Evolutionary conservation across 2,329 filamentous ascomycete species (phyloP).

Genomic region (Sclerotiophoma versabilis): DNA sequence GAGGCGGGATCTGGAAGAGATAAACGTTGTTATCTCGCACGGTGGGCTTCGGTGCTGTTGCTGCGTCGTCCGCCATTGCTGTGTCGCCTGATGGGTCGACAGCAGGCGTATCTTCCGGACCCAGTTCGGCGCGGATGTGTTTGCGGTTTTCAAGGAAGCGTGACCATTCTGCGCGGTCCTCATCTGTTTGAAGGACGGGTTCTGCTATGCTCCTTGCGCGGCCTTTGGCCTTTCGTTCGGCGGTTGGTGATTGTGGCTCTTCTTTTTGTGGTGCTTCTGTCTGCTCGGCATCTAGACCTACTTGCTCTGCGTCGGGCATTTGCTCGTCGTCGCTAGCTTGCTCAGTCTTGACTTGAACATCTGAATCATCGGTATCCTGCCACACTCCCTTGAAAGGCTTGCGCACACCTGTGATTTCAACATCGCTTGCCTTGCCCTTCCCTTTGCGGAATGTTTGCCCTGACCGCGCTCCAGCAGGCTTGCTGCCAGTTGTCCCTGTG

Average conservation of each 20-base stretch:
- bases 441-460: conserved; percentile 38
- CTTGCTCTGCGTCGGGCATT: conserved; percentile 39
- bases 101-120: conserved; percentile 38
- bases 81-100: conserved; percentile 53
- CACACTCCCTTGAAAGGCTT: conserved; percentile 55
- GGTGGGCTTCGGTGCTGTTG: conserved; percentile 28
- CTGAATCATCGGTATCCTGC: conserved; percentile 50
- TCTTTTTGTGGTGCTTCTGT: conserved; percentile 30
- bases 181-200: conserved; percentile 59
- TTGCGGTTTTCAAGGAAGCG: conserved; percentile 56
- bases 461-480: conserved; percentile 22
- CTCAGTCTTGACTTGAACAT: conserved; percentile 61
- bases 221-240: conserved; percentile 37
- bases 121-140: conserved; percentile 58
- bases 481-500: conserved; percentile 41
- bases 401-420: conserved; percentile 53
- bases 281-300: conserved; percentile 26
- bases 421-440: conserved; percentile 53
- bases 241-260: conserved; percentile 43
- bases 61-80: conserved; percentile 42
- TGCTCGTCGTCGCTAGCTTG: conserved; percentile 57
- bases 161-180: conserved; percentile 60
- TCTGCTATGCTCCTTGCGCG: conserved; percentile 33
- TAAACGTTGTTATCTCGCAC: conserved; percentile 63
- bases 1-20: conserved; percentile 69